Base-by-base conservation (phyloP, 2,329 filamentous ascomycete species). In the Trichoderma afroharzianum region DNA sequence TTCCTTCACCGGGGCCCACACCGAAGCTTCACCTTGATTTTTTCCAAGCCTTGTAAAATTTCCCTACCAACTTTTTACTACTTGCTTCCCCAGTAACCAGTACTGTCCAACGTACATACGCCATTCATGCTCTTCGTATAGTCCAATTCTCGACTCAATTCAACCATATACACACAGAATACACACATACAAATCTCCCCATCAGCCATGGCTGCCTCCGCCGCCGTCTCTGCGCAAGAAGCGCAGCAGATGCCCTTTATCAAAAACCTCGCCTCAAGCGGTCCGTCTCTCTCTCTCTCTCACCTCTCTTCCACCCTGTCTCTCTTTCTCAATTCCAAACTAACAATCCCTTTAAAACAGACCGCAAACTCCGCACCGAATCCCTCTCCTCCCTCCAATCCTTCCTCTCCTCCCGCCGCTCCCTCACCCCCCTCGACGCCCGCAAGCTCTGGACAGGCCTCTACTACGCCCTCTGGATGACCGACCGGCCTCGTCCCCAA, bases 401-500 rank as follows among this genome's bases (percentile, higher is more conserved):
- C 63, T 98, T 93, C 85, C 91, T 98, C 79, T 87, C 88, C 73
- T 86, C 88, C 73, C 87, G 88, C 53, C 80, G 84, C 47, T 77
- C 81, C 68, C 88, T 98, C 73, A 83, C 88, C 21, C 84, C 88
- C 53, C 81, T 92, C 75, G 94, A 97, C 74, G 85, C 93, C 63
- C 85, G 95, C 73, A 97, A 97, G 84, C 88, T 98, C 75, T 97
- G 94, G 94, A 97, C 97, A 80, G 95, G 94, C 6, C 88, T 98
- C 24, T 98, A 96, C 85, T 98, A 94, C 86, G 92, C 91, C 78
- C 89, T 96, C 78, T 98, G 94, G 92, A 96, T 97, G 91, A 94
- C 92, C 81, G 95, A 98, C 85, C 93, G 94, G 62, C 91, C 94
- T 12, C 83, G 91, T n/a, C 91, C 93, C 3, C 95, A 98, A 84